A percentile compares a stretch with the other conserved stretches of the same genome.
These are phyloP conservation scores for Kondoa malvinella DNA, from an alignment of 768 basidiomycete genomes.

Conservation along the genomic window DNA sequence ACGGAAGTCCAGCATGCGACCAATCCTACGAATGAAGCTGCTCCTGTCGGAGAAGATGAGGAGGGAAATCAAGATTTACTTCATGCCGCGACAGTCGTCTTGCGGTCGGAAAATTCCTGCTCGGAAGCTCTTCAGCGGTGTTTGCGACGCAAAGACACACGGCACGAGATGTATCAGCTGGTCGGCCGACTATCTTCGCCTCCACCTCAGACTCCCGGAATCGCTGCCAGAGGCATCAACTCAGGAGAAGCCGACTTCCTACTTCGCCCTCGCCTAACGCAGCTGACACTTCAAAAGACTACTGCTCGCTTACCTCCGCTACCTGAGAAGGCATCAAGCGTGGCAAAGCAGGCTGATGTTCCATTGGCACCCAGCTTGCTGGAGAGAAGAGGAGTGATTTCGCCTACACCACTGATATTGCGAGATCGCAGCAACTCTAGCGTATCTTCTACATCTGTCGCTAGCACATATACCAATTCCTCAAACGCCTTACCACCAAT, in stretches of 20 bases:
- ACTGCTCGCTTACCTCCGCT: neutral
- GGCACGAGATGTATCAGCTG: slow-evolving; percentile 12
- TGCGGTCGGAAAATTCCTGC: slow-evolving; percentile 77
- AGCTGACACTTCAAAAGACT: neutral
- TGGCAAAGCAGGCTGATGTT: neutral
- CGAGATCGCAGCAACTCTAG: neutral
- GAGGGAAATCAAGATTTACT: slow-evolving; percentile 60
- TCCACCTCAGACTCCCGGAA: neutral
- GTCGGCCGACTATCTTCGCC: slow-evolving; percentile 4
- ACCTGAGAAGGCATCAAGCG: neutral
- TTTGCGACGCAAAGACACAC: slow-evolving; percentile 30
- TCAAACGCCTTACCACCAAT: no score
- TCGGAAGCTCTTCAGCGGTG: slow-evolving; percentile 70
- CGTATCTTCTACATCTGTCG: neutral
- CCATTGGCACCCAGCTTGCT: no score
- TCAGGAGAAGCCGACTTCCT: neutral
- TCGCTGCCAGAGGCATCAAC: neutral
- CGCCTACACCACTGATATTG: neutral
- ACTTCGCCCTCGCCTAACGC: neutral
- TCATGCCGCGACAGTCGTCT: slow-evolving; percentile 67
- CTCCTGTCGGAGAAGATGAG: slow-evolving; percentile 44
- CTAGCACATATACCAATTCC: neutral
- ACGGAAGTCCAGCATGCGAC: slow-evolving; percentile 70
- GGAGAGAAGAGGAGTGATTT: neutral
- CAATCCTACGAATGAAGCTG: slow-evolving; percentile 20